Base-by-base conservation (phyloP, 2,329 filamentous ascomycete genomes). In the Fusarium continuum region DNA sequence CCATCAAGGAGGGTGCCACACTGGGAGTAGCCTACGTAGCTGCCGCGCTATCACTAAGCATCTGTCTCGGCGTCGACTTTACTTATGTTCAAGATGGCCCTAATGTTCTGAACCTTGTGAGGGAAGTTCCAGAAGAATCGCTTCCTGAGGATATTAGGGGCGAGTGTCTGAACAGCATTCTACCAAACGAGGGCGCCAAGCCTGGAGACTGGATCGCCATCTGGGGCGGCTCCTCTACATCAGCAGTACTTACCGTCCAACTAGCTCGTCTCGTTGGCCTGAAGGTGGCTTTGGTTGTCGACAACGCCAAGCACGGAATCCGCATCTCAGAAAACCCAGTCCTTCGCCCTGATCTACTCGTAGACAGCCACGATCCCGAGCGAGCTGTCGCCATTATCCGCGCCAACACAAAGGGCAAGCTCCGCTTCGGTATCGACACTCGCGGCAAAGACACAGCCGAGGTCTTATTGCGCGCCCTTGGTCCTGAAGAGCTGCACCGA, bases 211-310 rank as follows among this genome's bases (percentile, higher is more conserved):
- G 88, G 85, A 76, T 93, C 32, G 86, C 85, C 2, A 85, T 93
- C 40, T 93, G 90, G 90, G 90, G 90, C 53, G 90, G 86, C 2
- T 91, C 88, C 2, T 90, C 88, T 1, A 91, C 88, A 0, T 91
- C 88, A 2, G 90, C 89, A 0, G 84, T 87, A 61, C 79, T 91
- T 7, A 80, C 85, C 0, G 81, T 89, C 4, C 90, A 93, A 68
- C 80, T 93, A 2, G 89, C 90, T 1, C 86, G 87, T 34, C 78
- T 91, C 0, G 85, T 83, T 0, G 89, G 89, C 0, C 74, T 93
- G 0, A 84, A 80, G 23, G 88, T 91, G 2, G 84, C 90, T 22
- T 83, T 85, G 3, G 81, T 92, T 0, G 86, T 89, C 1, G 89
- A 93, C 66, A 82, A 84, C 5, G 87, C 84, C 2, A 87, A 87